phyloP scores from a whole-genome alignment of 2,329 filamentous ascomycete genomes.

The Epichloe uncinata region DNA sequence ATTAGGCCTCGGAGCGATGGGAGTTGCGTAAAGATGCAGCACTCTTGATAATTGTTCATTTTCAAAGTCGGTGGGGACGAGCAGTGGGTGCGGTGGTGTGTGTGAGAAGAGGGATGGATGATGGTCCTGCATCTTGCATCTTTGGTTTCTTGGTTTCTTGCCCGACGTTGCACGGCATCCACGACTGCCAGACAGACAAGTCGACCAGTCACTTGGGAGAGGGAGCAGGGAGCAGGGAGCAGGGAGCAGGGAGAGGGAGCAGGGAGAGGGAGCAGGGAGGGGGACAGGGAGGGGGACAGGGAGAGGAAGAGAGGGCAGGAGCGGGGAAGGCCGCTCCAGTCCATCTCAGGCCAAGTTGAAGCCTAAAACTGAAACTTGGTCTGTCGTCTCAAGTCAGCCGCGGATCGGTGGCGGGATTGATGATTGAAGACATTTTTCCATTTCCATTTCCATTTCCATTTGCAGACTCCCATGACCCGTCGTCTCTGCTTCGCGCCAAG shows the following conservation, averaged over 20 bases:
- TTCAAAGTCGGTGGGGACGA: too few species aligned
- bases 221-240: background rate
- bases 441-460: too few species aligned
- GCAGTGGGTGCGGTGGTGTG: too few species aligned
- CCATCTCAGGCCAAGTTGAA: background rate
- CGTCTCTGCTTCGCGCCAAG: too few species aligned
- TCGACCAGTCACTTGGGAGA: background rate
- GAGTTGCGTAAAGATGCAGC: too few species aligned
- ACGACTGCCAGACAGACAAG: background rate
- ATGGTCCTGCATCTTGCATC: conserved; percentile 2
- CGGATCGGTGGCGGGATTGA: background rate
- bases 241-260: background rate
- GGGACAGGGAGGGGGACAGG: background rate
- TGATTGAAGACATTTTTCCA: background rate
- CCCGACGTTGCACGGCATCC: conserved; percentile 8
- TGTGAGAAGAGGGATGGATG: too few species aligned
- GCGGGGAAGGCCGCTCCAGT: background rate
- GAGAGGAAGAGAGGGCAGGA: background rate
- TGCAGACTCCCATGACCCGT: too few species aligned
- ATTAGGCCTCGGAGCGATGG: too few species aligned
- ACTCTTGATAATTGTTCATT: too few species aligned
- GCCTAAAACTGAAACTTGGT: background rate
- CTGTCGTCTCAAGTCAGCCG: background rate
- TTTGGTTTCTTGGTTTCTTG: conserved; percentile 1
- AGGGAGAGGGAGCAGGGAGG: background rate